Base-by-base conservation (phyloP, 441 rosid genomes). In the Populus tomentosa region DNA sequence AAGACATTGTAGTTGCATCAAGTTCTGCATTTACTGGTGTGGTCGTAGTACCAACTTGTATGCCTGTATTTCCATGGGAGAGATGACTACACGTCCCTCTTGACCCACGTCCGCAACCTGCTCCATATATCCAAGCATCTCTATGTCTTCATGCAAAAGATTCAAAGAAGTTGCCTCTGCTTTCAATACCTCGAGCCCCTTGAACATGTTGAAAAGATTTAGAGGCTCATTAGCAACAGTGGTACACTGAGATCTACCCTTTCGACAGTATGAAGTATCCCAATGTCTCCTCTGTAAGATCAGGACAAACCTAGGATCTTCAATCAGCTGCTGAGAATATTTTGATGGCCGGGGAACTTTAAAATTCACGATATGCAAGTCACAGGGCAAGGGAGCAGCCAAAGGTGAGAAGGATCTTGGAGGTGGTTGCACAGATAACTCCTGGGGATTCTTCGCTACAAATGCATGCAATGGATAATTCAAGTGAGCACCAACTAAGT, bases 1-100 rank as follows among this genome's bases (percentile, higher is more conserved):
- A 40, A 66, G n/a, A 24, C 1, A 20, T 14, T 3, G 62, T 18
- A 70, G 67, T n/a, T 2, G 66, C 61, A 63, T 40, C 21, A 42
- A 65, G 11, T 28, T 63, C 33, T 62, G 62, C 16, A 50, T 21
- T 86, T 80, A 84, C 77, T 83, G 77, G 71, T 77, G 75, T 13
- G 95, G 89, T 82, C 87, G 85, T 78, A 96, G 77, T 71, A 90
- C 98, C 84, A 96, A 84, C 86, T 90, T 96, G 89, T 92, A 94
- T n/a, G 98, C 94, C 78, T 89, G 95, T 81, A 96, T 86, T 86
- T 96, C 99, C 98, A 92, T 96, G 64, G 98, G 97, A 70, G 93
- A 82, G 53, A 96, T 92, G 72, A 74, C 23, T 18, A 90, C 84
- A 65, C 59, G 87, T 66, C 98, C 98, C 36, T 94, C 95, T 56